phyloP scores from a whole-genome alignment of 2,329 filamentous ascomycete species.

The Verticillium albo-atrum region DNA sequence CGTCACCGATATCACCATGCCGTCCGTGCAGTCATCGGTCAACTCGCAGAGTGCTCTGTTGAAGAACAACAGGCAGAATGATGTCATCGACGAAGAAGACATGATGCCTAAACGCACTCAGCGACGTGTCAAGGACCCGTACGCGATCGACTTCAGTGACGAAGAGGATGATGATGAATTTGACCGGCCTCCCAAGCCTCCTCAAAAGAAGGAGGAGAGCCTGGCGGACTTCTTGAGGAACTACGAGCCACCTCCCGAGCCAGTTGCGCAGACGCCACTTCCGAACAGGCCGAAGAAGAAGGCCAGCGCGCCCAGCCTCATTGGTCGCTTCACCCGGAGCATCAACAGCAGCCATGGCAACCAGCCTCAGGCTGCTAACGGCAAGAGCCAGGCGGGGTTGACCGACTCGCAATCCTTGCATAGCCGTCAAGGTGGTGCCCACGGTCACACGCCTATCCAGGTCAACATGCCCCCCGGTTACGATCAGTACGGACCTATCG shows the following conservation, averaged over 20 bases:
- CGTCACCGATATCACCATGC: constrained; percentile 53
- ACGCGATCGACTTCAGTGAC: constrained; percentile 82
- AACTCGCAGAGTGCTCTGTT: constrained; percentile 72
- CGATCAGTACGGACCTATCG: constrained; percentile 31
- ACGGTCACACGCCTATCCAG: constrained; percentile 49
- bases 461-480: constrained; percentile 40
- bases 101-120: constrained; percentile 69
- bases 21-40: constrained; percentile 57
- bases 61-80: constrained; percentile 30
- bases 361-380: constrained; percentile 8
- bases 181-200: constrained; percentile 30
- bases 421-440: constrained; percentile 29
- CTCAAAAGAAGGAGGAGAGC: constrained; percentile 56
- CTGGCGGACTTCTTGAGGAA: constrained; percentile 70
- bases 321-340: constrained; percentile 49
- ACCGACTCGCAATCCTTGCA: constrained; percentile 30
- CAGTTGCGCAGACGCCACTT: constrained; percentile 28
- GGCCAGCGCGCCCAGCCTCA: constrained; percentile 57
- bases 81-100: constrained; percentile 44
- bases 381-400: constrained; percentile 11
- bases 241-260: constrained; percentile 59
- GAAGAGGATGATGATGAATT: constrained; percentile 56
- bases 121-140: constrained; percentile 78
- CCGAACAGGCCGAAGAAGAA: constrained; percentile 54
- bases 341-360: constrained; percentile 22